Conservation (phyloP, 768 basidiomycete genomes). For the Mycena leptocephala region DNA sequence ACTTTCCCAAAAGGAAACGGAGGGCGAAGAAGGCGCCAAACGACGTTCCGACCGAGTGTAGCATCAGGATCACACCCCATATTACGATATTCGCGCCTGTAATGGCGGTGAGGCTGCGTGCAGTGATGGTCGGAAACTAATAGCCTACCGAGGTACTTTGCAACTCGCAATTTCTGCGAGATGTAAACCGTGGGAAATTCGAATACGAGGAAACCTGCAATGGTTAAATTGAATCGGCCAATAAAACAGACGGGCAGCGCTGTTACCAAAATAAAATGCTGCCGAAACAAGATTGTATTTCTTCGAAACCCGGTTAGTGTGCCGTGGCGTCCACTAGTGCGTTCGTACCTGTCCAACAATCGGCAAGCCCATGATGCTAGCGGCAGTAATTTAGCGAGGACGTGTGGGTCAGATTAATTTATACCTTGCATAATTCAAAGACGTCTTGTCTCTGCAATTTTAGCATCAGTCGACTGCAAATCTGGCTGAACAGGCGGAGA, state of each 20-base stretch:
- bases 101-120: not conserved
- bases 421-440: constrained; percentile 80
- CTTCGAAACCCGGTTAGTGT: constrained; percentile 47
- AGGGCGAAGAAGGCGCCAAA: constrained; percentile 77
- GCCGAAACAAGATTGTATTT: constrained; percentile 76
- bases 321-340: not conserved
- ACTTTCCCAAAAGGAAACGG: constrained; percentile 71
- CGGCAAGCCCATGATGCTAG: constrained; percentile 77
- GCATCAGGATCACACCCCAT: constrained; percentile 74
- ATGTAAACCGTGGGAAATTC: constrained; percentile 81
- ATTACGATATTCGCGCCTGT: constrained; percentile 71
- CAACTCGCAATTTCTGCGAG: constrained; percentile 71
- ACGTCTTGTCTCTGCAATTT: constrained; percentile 73
- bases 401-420: not conserved
- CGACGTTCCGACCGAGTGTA: constrained; percentile 70
- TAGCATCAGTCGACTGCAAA: not conserved
- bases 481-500: not conserved
- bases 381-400: not conserved
- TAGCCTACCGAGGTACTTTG: constrained; percentile 72
- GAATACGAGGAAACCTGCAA: constrained; percentile 69
- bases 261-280: constrained; percentile 74
- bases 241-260: not conserved
- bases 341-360: constrained; percentile 69
- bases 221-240: not conserved
- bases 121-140: not conserved